Evolutionary conservation across 2,329 filamentous ascomycete genomes (phyloP).

Genomic region (Talaromyces pinophilus): DNA sequence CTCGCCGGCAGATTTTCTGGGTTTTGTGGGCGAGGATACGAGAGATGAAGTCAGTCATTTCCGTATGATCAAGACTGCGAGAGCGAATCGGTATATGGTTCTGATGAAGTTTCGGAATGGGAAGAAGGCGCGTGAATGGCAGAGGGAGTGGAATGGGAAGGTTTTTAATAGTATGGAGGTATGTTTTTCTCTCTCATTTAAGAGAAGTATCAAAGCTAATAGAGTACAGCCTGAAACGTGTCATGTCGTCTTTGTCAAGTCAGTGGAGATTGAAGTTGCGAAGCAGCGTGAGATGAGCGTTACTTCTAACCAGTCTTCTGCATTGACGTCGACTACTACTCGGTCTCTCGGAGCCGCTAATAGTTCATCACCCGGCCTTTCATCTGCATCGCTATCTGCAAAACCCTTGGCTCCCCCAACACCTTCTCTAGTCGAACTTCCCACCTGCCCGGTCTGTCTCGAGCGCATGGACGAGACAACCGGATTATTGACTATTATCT

Average conservation of each 20-base stretch:
- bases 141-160: constrained; percentile 85
- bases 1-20: constrained; percentile 84
- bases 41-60: constrained; percentile 88
- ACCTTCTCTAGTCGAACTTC: constrained; percentile 82
- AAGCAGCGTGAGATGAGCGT: constrained; percentile 11
- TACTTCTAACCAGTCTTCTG: constrained; percentile 24
- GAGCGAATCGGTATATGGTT: constrained; percentile 90
- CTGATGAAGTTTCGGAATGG: constrained; percentile 87
- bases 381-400: constrained; percentile 52
- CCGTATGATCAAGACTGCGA: constrained; percentile 85
- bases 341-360: constrained; percentile 16
- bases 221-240: constrained; percentile 76
- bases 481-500: constrained; percentile 90
- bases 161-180: constrained; percentile 91
- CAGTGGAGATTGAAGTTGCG: constrained; percentile 78
- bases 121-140: constrained; percentile 74
- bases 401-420: constrained; percentile 73
- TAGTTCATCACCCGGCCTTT: constrained; percentile 32
- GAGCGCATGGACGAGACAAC: constrained; percentile 99
- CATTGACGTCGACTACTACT: constrained; percentile 23
- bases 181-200: constrained; percentile 32
- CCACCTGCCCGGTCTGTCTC: constrained; percentile 92
- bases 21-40: constrained; percentile 86
- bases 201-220: constrained; percentile 1
- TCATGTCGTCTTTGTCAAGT: constrained; percentile 91